Evolutionary conservation across 1,284 basidiomycete species (phyloP).

Genomic region (Coniferiporia sulphurascens): DNA sequence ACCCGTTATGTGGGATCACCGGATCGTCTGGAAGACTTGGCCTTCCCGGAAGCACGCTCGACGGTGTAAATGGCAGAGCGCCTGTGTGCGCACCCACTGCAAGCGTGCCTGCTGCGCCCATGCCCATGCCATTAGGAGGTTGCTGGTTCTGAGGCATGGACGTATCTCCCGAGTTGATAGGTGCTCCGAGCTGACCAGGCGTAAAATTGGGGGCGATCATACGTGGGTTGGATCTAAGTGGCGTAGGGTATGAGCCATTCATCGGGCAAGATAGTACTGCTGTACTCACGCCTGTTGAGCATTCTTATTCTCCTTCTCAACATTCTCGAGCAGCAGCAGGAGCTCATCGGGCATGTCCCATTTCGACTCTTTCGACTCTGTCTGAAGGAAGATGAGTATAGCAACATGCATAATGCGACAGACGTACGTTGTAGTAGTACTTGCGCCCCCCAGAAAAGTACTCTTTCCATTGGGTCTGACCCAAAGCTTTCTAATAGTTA

Average conservation of each 20-base stretch:
- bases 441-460: conserved; percentile 85
- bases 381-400: conserved; percentile 37
- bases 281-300: conserved; percentile 22
- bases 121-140: conserved; percentile 12
- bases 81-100: conserved; percentile 36
- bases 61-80: conserved; percentile 50
- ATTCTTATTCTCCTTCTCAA: conserved; percentile 65
- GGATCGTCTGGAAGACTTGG: conserved; percentile 81
- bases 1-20: conserved; percentile 84
- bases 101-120: conserved; percentile 1
- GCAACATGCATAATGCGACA: not conserved
- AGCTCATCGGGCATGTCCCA: conserved; percentile 95
- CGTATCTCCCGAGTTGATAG: conserved; percentile 12
- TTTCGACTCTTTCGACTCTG: conserved; percentile 75
- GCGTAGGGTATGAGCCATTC: not conserved
- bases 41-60: conserved; percentile 58
- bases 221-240: conserved; percentile 10
- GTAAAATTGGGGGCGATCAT: conserved; percentile 14
- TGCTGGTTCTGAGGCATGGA: conserved; percentile 13
- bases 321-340: conserved; percentile 71
- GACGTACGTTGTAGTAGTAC: conserved; percentile 84
- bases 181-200: conserved; percentile 1
- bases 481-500: conserved; percentile 10
- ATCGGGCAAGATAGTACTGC: not conserved
- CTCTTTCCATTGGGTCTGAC: conserved; percentile 67